Evolutionary conservation across 768 basidiomycete species (phyloP), one percentile per base, ranked within the genome.

Genomic region (Suillus paluster): DNA sequence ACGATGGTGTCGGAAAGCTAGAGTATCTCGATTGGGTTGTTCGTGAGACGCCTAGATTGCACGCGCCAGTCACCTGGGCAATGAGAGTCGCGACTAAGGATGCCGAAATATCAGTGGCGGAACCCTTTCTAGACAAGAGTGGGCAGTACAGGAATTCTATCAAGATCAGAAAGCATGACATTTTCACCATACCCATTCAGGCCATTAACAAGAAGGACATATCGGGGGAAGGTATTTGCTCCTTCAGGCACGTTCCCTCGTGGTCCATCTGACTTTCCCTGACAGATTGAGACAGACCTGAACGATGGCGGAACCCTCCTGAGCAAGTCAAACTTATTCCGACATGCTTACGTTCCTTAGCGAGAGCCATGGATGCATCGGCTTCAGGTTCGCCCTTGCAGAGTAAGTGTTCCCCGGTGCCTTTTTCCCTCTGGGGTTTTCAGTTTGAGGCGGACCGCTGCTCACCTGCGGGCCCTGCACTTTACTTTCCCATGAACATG

Each of bases 171-270:
- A 77, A 78, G 66, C 80, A 85, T 52, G 85, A 88, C 65, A 81
- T 83, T 63, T 79, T 90, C 69, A 83, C 82, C 2, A 78, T 91
- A 54, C 84, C 86, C 8, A 84, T 87, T 53, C 79, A 82, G 64
- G 82, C 84, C 1, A 79, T 88, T 68, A 89, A 92, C 72, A 81
- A 82, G 67, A 79, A 60, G 57, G 75, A 74, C 36, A 74, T 88
- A 21, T 93, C 89, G 86, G 90, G 91, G 15, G 78, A 77, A 30
- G 88, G 92, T 68, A 87, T 88, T n/a, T 69, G 78, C 45, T 76
- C 74, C 63, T 91, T 91, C 78, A 78, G 83, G 77, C 83, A 75
- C 57, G 80, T 57, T 62, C 59, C 65, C 70, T 57, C 45, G 63
- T 67, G 53, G 63, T 64, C 69, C 65, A 67, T 69, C 70, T 66